These are phyloP conservation scores for Pseudogymnoascus pannorum DNA, from an alignment of 2,329 filamentous ascomycete species.

Conservation along the genomic window DNA sequence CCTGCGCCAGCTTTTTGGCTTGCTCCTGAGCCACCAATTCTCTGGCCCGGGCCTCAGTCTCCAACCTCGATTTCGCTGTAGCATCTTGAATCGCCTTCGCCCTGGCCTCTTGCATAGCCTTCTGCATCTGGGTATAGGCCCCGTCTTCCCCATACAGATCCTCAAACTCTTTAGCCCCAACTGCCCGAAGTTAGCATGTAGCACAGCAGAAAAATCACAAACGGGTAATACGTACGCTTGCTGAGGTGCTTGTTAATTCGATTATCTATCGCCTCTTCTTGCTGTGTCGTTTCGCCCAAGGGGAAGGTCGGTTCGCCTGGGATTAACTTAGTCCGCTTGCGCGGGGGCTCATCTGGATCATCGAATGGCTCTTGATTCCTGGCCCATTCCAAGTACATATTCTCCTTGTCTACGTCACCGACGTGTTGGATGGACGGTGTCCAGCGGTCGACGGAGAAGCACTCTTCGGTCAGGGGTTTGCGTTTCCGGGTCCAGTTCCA, in stretches of 20 bases:
- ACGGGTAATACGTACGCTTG: background rate
- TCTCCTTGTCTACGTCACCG: background rate
- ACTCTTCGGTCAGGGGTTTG: background rate
- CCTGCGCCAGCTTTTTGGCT: no score
- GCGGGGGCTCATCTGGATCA: background rate
- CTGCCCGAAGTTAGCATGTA: background rate
- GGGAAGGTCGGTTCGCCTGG: background rate
- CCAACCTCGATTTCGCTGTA: no score
- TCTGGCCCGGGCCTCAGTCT: background rate
- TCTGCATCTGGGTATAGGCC: background rate
- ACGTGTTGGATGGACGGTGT: background rate
- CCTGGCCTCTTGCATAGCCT: background rate
- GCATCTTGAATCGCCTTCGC: no score
- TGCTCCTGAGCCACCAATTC: no score
- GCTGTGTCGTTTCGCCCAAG: background rate
- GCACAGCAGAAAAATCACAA: background rate
- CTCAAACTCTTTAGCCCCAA: background rate
- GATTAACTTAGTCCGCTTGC: background rate
- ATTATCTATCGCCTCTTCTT: background rate
- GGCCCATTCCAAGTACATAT: background rate
- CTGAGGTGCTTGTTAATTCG: background rate
- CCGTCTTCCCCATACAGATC: background rate
- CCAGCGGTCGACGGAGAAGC: background rate
- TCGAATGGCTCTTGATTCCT: background rate
- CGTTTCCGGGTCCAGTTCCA: background rate